Percentiles rank a stretch among this genome's conserved stretches.
phyloP scores from a whole-genome alignment of 768 basidiomycete genomes.

The Aureoboletus auriporus region DNA sequence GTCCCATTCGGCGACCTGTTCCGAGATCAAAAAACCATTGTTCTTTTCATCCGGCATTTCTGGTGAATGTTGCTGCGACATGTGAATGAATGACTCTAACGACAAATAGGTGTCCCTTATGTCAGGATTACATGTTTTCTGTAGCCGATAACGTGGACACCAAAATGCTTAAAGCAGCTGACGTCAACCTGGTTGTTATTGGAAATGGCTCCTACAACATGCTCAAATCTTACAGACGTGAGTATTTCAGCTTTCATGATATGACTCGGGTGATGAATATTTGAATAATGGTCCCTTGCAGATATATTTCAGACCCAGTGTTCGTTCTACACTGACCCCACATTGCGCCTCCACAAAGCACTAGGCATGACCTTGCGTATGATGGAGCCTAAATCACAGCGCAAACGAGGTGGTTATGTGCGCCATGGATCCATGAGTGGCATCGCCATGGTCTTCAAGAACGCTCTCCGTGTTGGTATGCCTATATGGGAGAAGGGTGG shows the following conservation, averaged over 20 bases:
- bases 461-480: constrained; percentile 71
- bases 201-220: constrained; percentile 75
- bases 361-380: constrained; percentile 70
- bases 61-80: constrained; percentile 39
- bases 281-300: constrained; percentile 9
- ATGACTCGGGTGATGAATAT: not conserved
- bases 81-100: constrained; percentile 5
- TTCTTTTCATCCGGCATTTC: constrained; percentile 87
- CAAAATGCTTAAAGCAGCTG: constrained; percentile 43
- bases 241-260: constrained; percentile 25
- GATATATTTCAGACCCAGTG: constrained; percentile 73
- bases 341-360: constrained; percentile 59
- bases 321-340: constrained; percentile 77
- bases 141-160: constrained; percentile 47
- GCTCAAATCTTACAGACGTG: constrained; percentile 70
- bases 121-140: constrained; percentile 84
- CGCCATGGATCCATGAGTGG: constrained; percentile 63
- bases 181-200: constrained; percentile 66
- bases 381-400: constrained; percentile 38
- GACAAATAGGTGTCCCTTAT: constrained; percentile 61
- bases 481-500: constrained; percentile 81
- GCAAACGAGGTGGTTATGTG: constrained; percentile 55
- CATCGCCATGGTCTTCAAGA: constrained; percentile 68
- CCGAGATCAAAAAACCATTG: constrained; percentile 53
- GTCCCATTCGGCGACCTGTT: constrained; percentile 70